These are phyloP conservation scores for Fragosphaeria purpurea DNA, from an alignment of 2,329 filamentous ascomycete genomes.

Conservation along the genomic window DNA sequence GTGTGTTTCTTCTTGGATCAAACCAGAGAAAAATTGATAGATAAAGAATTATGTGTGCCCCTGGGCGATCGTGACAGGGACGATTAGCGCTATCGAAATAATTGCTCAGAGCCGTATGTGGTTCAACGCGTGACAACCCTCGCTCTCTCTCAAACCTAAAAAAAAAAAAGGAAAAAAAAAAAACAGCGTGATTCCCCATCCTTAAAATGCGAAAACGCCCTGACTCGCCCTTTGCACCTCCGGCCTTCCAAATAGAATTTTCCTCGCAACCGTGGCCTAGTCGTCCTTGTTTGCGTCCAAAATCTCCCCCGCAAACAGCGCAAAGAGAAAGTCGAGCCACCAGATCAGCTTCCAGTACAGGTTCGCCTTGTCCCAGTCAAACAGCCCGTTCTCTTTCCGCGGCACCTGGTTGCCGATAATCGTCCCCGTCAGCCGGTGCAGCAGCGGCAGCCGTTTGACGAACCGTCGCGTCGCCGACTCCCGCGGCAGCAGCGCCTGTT, in stretches of 20 bases:
- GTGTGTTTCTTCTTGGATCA: too few species aligned
- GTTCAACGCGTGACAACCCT: too few species aligned
- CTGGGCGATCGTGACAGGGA: not conserved
- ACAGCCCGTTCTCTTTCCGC: conserved; percentile 59
- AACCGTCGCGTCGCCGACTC: conserved; percentile 55
- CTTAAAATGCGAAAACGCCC: too few species aligned
- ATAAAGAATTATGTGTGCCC: not conserved
- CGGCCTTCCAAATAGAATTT: too few species aligned
- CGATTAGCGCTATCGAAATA: too few species aligned
- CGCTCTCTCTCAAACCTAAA: not conserved
- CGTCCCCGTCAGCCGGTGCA: conserved; percentile 61
- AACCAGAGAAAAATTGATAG: not conserved
- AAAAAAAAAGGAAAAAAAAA: not conserved
- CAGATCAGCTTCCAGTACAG: conserved; percentile 60
- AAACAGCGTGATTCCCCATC: not conserved
- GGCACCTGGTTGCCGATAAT: conserved; percentile 71
- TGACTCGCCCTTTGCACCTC: too few species aligned
- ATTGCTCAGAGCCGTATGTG: too few species aligned
- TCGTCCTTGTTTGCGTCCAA: conserved; percentile 50
- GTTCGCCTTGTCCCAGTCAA: conserved; percentile 63
- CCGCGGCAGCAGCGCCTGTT: conserved; percentile 61
- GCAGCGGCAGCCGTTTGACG: conserved; percentile 54
- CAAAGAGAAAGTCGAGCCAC: conserved; percentile 49
- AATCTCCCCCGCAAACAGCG: conserved; percentile 50
- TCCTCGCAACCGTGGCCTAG: not conserved